A percentile compares a stretch with the other conserved stretches of the same genome.
phyloP scores from a whole-genome alignment of 2,329 filamentous ascomycete genomes.

The Rugonectria rugulosa region DNA sequence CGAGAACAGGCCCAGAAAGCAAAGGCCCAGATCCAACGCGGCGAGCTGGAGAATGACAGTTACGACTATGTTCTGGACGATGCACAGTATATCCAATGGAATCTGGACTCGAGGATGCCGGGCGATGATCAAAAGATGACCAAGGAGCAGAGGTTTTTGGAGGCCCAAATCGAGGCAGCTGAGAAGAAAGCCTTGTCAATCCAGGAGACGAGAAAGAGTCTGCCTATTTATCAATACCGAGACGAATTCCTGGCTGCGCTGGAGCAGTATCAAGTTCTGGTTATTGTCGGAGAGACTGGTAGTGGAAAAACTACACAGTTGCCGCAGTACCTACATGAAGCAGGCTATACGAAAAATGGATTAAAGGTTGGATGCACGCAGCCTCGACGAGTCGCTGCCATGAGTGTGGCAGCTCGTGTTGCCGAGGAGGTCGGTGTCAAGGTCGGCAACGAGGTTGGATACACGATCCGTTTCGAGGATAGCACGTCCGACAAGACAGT shows the following conservation, averaged over 20 bases:
- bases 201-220: constrained; percentile 86
- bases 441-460: constrained; percentile 91
- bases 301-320: constrained; percentile 96
- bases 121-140: constrained; percentile 76
- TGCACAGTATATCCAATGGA: constrained; percentile 85
- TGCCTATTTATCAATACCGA: constrained; percentile 89
- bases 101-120: constrained; percentile 74
- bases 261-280: constrained; percentile 84
- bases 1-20: constrained; percentile 86
- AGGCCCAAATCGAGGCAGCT: constrained; percentile 84
- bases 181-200: constrained; percentile 89
- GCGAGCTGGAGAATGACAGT: constrained; percentile 79
- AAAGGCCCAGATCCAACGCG: constrained; percentile 80
- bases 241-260: constrained; percentile 88
- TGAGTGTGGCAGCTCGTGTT: constrained; percentile 96
- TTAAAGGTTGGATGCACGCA: constrained; percentile 93
- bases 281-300: constrained; percentile 94
- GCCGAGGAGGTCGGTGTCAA: constrained; percentile 93
- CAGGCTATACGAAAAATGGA: constrained; percentile 84
- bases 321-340: constrained; percentile 92
- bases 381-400: constrained; percentile 92
- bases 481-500: constrained; percentile 89
- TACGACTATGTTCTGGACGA: constrained; percentile 96
- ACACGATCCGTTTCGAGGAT: constrained; percentile 94
- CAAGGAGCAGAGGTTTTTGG: constrained; percentile 79